Conservation (phyloP, 2,329 filamentous ascomycete species). For the Colletotrichum sp. region DNA sequence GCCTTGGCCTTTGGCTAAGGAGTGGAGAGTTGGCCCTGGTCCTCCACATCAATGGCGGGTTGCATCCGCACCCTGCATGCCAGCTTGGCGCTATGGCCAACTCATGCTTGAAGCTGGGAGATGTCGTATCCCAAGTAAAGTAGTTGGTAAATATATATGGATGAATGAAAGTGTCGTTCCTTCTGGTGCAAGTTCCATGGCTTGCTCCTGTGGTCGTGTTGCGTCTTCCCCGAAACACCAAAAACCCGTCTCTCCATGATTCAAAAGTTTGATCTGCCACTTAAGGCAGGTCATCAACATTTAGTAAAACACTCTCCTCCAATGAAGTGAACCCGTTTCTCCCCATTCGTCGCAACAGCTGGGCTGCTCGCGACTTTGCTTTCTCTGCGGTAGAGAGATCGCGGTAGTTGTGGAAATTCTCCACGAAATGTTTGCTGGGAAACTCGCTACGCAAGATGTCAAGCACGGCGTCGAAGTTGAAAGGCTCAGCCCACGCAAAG, state of each 20-base stretch:
- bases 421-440: constrained; percentile 23
- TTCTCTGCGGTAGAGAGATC: neutral
- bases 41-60: neutral
- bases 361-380: neutral
- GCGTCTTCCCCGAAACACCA: neutral
- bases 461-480: constrained; percentile 50
- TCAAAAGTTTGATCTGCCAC: neutral
- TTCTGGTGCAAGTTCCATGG: neutral
- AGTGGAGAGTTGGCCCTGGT: neutral
- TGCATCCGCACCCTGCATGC: neutral
- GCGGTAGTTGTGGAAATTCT: constrained; percentile 25
- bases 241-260: neutral
- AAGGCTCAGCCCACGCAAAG: constrained; percentile 55
- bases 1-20: neutral
- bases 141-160: neutral
- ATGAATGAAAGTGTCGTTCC: neutral
- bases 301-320: constrained; percentile 1
- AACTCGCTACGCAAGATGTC: constrained; percentile 27
- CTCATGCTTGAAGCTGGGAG: neutral
- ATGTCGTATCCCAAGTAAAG: neutral
- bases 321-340: neutral
- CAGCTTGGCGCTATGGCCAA: neutral
- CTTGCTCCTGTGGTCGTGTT: neutral
- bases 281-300: neutral
- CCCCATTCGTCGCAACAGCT: neutral